Conservation (phyloP, 1,139 yeast genomes). For the Saccharomycopsis phalli region DNA sequence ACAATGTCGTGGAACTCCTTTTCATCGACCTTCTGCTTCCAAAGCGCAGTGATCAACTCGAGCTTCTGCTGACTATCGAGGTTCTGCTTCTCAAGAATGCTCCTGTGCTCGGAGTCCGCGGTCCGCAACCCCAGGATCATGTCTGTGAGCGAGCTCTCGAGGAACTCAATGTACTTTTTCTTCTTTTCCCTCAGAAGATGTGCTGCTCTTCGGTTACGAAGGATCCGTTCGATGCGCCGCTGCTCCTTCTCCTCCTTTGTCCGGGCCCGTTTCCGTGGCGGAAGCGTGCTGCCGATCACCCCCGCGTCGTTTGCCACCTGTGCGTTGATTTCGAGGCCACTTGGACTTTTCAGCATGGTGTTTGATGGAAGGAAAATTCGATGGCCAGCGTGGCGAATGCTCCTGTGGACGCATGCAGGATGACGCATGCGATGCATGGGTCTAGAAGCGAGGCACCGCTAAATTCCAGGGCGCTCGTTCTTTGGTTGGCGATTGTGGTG, state of each 20-base stretch:
- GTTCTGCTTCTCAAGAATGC: slow-evolving; percentile 39
- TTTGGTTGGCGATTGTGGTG: no score
- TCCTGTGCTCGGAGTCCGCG: slow-evolving; percentile 50
- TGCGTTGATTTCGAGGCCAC: neutral
- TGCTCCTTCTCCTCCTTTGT: slow-evolving; percentile 97
- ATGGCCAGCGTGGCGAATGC: no score
- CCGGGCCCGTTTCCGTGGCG: slow-evolving; percentile 94
- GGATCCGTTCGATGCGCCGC: slow-evolving; percentile 82
- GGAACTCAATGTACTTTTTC: slow-evolving; percentile 80
- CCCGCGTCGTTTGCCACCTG: neutral
- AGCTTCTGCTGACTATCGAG: neutral
- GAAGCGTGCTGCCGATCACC: slow-evolving; percentile 42
- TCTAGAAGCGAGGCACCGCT: no score
- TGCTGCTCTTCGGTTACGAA: slow-evolving; percentile 94
- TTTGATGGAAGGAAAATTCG: no score
- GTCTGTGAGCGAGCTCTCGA: slow-evolving; percentile 55
- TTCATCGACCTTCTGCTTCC: neutral
- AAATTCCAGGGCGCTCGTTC: no score
- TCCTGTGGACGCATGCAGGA: no score
- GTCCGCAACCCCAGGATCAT: slow-evolving; percentile 23
- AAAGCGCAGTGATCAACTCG: neutral
- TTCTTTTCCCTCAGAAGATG: slow-evolving; percentile 96
- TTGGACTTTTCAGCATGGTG: no score
- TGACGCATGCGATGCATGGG: no score
- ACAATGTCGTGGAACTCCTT: neutral